Evolutionary conservation across 2,329 filamentous ascomycete genomes (phyloP), one percentile per base, ranked within the genome.

Genomic region (Fusarium tjaetaba): DNA sequence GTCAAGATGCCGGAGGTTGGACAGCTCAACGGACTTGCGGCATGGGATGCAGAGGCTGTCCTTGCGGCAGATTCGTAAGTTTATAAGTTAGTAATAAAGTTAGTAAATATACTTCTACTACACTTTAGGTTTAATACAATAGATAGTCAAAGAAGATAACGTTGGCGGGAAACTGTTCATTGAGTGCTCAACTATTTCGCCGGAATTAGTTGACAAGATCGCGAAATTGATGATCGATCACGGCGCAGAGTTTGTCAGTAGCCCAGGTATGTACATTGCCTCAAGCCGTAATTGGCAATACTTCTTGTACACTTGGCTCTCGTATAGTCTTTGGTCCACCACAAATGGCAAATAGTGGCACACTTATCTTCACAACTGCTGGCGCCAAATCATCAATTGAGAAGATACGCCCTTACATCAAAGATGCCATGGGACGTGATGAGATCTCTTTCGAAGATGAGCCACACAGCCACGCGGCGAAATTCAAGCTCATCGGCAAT

Each of bases 111-210:
- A n/a, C n/a, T n/a, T n/a, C n/a, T n/a, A n/a, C n/a, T n/a, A n/a
- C n/a, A n/a, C n/a, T n/a, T n/a, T n/a, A n/a, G n/a, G n/a, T n/a
- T n/a, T n/a, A n/a, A n/a, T n/a, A n/a, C n/a, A n/a, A n/a, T n/a
- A n/a, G n/a, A 26, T 45, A 0, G 24, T 0, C 5, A 8, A 45
- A 5, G 4, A 26, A 0, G 42, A 16, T 1, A n/a, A 13, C 24
- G 11, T 26, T 7, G 16, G 1, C 7, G 24, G 16, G 2, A 26
- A 26, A 9, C 16, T 45, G 0, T 20, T 45, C 9, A 16, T 45
- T 26, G 24, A 22, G 0, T 46, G 43, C 14, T 46, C 24, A 14
- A 46, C 43, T 2, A 46, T 46, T 1, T 46, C 24, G 5, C 18
- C 24, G 0, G 11, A 20, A 22, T 46, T 11, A 13, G 16, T 45